These are phyloP conservation scores for Silybum marianum DNA, from an alignment of 129 eudicot species.

Conservation along the genomic window DNA sequence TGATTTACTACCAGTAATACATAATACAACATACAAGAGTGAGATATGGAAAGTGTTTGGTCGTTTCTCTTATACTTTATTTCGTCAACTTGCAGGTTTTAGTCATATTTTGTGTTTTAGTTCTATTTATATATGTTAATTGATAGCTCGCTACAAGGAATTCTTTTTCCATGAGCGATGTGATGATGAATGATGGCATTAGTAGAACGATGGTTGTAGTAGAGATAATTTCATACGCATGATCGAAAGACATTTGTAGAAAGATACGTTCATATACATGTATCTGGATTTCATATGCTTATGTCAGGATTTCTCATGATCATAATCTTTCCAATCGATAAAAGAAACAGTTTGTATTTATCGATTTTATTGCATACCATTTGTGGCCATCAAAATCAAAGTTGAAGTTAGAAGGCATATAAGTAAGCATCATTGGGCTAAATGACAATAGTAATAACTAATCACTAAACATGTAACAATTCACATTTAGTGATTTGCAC, in stretches of 20 bases:
- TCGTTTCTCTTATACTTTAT: background rate
- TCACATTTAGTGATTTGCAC: background rate
- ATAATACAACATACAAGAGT: background rate
- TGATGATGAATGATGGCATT: background rate
- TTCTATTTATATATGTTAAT: background rate
- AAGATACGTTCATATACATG: background rate
- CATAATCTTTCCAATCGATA: background rate
- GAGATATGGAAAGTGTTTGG: background rate
- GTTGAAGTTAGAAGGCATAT: background rate
- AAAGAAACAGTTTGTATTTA: background rate
- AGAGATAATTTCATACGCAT: background rate
- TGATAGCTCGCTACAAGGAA: background rate
- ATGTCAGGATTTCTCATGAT: background rate
- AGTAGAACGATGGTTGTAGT: background rate
- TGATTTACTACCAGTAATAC: background rate
- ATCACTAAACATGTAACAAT: background rate
- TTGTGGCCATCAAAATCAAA: background rate
- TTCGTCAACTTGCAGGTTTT: background rate
- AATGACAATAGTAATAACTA: background rate
- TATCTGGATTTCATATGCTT: background rate
- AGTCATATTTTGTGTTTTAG: background rate
- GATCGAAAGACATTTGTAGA: background rate
- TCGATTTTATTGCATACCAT: background rate
- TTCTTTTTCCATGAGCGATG: background rate
- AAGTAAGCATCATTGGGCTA: background rate